Base-by-base conservation (phyloP, 352 stramenopile genomes). In the Globisporangium barbulae region DNA sequence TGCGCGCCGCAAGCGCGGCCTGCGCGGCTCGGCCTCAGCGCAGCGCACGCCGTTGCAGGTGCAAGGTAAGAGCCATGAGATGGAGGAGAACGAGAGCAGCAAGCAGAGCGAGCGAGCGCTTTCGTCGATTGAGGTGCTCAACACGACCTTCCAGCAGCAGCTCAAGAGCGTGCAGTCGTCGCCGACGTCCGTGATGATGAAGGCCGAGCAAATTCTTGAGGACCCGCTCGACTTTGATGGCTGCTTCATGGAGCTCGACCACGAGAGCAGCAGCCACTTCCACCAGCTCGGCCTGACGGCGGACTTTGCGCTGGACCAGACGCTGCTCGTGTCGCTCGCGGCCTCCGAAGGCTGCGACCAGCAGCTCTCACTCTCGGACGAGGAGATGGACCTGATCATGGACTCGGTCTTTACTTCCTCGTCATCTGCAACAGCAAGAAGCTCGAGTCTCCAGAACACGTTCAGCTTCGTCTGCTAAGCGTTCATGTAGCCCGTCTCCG, bases 331-430 rank as follows among this genome's bases (percentile, higher is more conserved):
- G 30, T 53, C 57, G n/a, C 45, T 63, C 12, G 31, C 57, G 8
- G 33, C 45, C 12, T 63, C 57, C 0, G 47, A 47, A 35, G 57
- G 47, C 45, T 25, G 7, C 13, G 44, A 48, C 17, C 57, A 56
- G n/a, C 57, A 63, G 44, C 35, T 63, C 30, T 56, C 57, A 31
- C 57, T 63, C 17, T 63, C 57, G 45, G 57, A 63, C 31, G 57
- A 55, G 28, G 57, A 63, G 15, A 63, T 63, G 57, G 57, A 63
- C 17, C n/a, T 63, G 13, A 63, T 63, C 45, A 63, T 63, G 57
- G 57, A 63, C 57, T 63, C 57, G 57, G 57, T 63, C 21, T 42
- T 63, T 31, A 35, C 57, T 15, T 54, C 44, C 3, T 45, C 57
- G 0, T 28, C 39, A 5, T 54, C 57, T 15, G 35, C 56, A 17